Base-by-base conservation (phyloP, 768 basidiomycete genomes). In the Russula sp. region DNA sequence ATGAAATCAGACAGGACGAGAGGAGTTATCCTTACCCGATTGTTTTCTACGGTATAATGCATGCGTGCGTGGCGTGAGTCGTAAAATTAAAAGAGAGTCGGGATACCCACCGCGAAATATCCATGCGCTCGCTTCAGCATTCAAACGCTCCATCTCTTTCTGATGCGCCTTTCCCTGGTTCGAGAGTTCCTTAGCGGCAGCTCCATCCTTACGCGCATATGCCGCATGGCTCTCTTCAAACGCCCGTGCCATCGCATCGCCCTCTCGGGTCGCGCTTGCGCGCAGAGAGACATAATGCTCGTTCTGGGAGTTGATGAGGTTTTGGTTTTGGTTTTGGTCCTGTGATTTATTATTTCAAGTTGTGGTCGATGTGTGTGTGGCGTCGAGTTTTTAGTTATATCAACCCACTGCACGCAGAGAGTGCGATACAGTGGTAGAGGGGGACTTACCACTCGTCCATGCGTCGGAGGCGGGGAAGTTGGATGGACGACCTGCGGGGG, bases 51-150 rank as follows among this genome's bases (percentile, higher is more conserved):
- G 13, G 3, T 36, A 28, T 8, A 26, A 50, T n/a, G 7, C n/a
- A n/a, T n/a, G n/a, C n/a, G 32, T 36, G 16, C 36, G 55, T 34
- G 36, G 55, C 52, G 57, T 64, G 44, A 32, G 38, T 40, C 38
- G 14, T 16, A 40, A 40, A 40, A 36, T 5, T 1, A 22, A 13
- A 49, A 16, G n/a, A 54, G 28, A 40, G 20, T 36, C 8, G 59
- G 54, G 4, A 5, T 30, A 54, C 83, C 56, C 65, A 90, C 91
- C 85, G 67, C 78, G 74, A 74, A 87, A 98, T 66, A 98, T 95
- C 90, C 90, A 96, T 56, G 87, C 83, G 64, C 87, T 85, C 2
- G 95, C 96, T 73, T 94, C 76, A 63, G 80, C 80, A 73, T 98
- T 94, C 65, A 93, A 75, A 54, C 80, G 73, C 67, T 89, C 86